Conservation (phyloP, 73 alveolate genomes). For the Uronychia binucleata region DNA sequence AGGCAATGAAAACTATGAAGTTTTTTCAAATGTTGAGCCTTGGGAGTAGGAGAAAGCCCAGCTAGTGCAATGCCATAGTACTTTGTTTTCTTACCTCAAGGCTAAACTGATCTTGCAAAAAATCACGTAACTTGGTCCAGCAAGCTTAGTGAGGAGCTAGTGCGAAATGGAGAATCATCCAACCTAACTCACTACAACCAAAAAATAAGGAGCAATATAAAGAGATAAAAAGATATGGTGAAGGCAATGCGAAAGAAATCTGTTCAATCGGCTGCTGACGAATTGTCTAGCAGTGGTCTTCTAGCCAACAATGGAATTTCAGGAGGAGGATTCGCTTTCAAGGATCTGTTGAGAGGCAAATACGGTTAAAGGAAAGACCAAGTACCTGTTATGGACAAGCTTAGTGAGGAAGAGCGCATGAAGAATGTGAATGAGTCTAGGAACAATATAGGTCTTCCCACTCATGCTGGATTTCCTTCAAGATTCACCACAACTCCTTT, state of each 20-base stretch:
- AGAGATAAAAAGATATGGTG: background rate
- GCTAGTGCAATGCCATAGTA: background rate
- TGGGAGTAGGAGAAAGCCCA: background rate
- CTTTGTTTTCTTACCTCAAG: too few relatives aligned
- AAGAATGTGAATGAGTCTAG: background rate
- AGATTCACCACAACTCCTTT: background rate
- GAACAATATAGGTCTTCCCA: background rate
- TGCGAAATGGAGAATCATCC: background rate
- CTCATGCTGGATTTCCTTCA: background rate
- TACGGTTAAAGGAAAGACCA: background rate
- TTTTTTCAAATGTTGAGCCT: background rate
- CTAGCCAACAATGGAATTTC: background rate
- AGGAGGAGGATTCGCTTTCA: background rate
- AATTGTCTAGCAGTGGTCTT: background rate
- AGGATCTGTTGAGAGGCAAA: background rate
- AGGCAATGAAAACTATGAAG: background rate
- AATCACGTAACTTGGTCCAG: background rate
- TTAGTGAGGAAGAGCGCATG: background rate
- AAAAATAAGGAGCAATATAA: background rate
- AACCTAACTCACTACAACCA: background rate
- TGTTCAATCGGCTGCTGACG: background rate
- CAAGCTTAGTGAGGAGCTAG: background rate
- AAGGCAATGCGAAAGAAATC: background rate
- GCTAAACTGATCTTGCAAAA: too few relatives aligned
- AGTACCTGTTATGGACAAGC: background rate